phyloP scores from a whole-genome alignment of 805 yeast species.

The Wickerhamomyces mucosus region DNA sequence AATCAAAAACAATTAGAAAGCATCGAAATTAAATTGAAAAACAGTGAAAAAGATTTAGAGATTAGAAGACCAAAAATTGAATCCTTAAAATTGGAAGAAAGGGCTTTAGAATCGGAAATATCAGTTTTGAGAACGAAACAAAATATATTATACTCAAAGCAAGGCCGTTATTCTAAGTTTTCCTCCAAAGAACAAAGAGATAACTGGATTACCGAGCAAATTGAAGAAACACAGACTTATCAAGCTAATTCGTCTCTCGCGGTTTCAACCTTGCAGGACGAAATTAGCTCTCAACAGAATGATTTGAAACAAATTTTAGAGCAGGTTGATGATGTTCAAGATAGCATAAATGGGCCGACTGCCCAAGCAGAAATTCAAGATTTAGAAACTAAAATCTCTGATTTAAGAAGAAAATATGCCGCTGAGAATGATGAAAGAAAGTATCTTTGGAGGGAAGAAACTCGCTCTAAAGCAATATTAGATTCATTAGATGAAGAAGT shows the following conservation, averaged over 20 bases:
- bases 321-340: slow-evolving; percentile 25
- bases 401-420: slow-evolving; percentile 31
- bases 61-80: slow-evolving; percentile 32
- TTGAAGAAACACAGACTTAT: slow-evolving; percentile 23
- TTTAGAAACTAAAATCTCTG: slow-evolving; percentile 16
- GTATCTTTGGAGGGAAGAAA: slow-evolving; percentile 70
- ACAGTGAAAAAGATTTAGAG: slow-evolving; percentile 28
- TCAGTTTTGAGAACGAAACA: slow-evolving; percentile 40
- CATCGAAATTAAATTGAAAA: slow-evolving; percentile 18
- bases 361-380: slow-evolving; percentile 18
- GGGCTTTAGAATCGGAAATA: slow-evolving; percentile 28
- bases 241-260: slow-evolving; percentile 13
- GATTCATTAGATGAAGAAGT: slow-evolving; percentile 49
- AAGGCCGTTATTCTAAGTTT: slow-evolving; percentile 59
- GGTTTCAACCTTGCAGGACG: slow-evolving; percentile 19
- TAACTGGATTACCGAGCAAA: slow-evolving; percentile 50
- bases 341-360: slow-evolving; percentile 27
- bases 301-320: slow-evolving; percentile 16
- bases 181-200: slow-evolving; percentile 49
- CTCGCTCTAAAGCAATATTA: slow-evolving; percentile 45
- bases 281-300: background rate
- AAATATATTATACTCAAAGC: slow-evolving; percentile 56
- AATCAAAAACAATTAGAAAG: slow-evolving; percentile 12
- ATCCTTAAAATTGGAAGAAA: slow-evolving; percentile 31
- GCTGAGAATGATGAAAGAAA: slow-evolving; percentile 58